These are phyloP conservation scores for Lippia alba DNA, from an alignment of 305 asterid genomes.

Conservation along the genomic window DNA sequence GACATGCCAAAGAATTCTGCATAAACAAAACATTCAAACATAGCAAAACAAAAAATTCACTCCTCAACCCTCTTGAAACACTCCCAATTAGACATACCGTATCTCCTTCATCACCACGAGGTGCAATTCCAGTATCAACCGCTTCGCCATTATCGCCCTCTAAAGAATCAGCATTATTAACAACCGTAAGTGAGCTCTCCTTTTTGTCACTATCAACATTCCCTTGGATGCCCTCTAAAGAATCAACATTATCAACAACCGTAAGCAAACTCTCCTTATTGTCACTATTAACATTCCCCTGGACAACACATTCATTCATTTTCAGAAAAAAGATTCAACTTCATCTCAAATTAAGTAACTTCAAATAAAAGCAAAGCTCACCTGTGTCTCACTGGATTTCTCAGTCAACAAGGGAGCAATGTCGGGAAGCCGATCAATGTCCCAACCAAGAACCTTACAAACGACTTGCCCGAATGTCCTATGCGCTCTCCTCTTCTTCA, in stretches of 20 bases:
- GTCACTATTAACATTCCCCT: constrained; percentile 33
- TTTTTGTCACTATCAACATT: constrained; percentile 28
- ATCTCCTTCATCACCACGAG: constrained; percentile 36
- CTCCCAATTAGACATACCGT: constrained; percentile 19
- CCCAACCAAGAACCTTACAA: constrained; percentile 86
- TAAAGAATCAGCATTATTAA: constrained; percentile 19
- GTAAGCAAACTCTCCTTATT: constrained; percentile 23
- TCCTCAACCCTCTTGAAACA: neutral
- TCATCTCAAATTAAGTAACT: neutral
- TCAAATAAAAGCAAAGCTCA: constrained; percentile 16
- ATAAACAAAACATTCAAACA: constrained; percentile 1
- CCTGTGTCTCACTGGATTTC: constrained; percentile 38
- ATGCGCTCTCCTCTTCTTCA: constrained; percentile 64
- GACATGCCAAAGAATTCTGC: constrained; percentile 23
- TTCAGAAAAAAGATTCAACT: neutral
- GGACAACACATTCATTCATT: constrained; percentile 16
- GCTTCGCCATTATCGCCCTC: constrained; percentile 29
- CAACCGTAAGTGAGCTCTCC: constrained; percentile 23
- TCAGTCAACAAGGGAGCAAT: constrained; percentile 46
- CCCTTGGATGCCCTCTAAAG: constrained; percentile 33
- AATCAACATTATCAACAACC: constrained; percentile 16
- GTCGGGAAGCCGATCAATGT: constrained; percentile 52
- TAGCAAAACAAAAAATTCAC: neutral
- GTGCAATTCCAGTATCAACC: constrained; percentile 28
- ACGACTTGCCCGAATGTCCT: constrained; percentile 67